Percentiles rank a stretch among this genome's conserved stretches.
These are phyloP conservation scores for Malassezia caprae DNA, from an alignment of 1,284 basidiomycete genomes.

Conservation along the genomic window DNA sequence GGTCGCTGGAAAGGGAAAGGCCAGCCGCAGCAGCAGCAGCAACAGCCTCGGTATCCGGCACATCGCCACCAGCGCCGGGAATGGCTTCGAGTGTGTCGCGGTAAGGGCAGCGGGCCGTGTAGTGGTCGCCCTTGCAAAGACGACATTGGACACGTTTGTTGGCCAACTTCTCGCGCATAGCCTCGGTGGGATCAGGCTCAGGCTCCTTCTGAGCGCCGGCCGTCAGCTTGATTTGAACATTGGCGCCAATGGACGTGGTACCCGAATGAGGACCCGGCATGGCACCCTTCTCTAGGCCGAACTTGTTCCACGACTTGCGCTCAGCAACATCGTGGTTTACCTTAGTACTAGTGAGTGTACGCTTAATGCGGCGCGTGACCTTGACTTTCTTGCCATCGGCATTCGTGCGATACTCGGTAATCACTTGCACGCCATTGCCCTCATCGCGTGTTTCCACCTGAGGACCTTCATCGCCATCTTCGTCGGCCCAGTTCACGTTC, in stretches of 20 bases:
- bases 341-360: conserved; percentile 77
- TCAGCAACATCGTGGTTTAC: conserved; percentile 89
- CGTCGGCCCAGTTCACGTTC: conserved; percentile 46
- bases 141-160: conserved; percentile 81
- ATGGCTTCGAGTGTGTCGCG: conserved; percentile 69
- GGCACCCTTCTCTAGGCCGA: conserved; percentile 81
- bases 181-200: conserved; percentile 63
- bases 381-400: conserved; percentile 93
- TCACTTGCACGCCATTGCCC: conserved; percentile 77
- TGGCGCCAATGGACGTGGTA: conserved; percentile 92
- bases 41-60: conserved; percentile 22
- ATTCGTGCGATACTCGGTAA: conserved; percentile 71
- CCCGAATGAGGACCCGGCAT: conserved; percentile 68
- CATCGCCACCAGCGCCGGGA: conserved; percentile 54
- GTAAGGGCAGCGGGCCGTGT: conserved; percentile 96
- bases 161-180: conserved; percentile 61
- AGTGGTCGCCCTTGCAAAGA: conserved; percentile 91
- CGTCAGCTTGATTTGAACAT: conserved; percentile 70
- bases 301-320: conserved; percentile 85
- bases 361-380: conserved; percentile 73
- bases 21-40: conserved; percentile 11
- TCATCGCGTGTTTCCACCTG: conserved; percentile 59
- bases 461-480: conserved; percentile 36
- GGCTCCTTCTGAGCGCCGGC: conserved; percentile 56
- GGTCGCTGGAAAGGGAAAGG: conserved; percentile 1